phyloP scores from a whole-genome alignment of 345 rosid genomes.

The Eucalyptus paniculata region DNA sequence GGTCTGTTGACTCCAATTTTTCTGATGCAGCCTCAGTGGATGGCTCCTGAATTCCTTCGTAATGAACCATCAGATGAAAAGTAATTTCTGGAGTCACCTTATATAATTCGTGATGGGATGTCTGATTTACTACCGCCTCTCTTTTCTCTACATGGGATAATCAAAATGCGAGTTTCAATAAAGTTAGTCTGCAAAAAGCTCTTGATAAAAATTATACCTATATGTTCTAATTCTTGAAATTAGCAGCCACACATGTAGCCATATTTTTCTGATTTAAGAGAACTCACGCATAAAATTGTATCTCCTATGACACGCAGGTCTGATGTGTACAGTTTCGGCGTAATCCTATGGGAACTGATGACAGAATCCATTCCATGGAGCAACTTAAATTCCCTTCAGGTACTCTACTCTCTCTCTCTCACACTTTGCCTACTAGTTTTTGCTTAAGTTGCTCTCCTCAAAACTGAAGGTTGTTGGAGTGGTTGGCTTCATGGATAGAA shows the following conservation, averaged over 20 bases:
- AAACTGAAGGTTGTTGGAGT: conserved; percentile 57
- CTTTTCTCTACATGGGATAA: not conserved
- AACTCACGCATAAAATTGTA: not conserved
- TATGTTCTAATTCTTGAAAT: not conserved
- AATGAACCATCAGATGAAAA: conserved; percentile 87
- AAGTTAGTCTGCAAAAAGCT: not conserved
- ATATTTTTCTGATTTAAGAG: not conserved
- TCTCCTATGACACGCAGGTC: conserved; percentile 28
- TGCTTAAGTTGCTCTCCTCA: not conserved
- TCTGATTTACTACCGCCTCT: not conserved
- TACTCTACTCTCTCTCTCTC: not conserved
- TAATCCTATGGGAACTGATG: conserved; percentile 80
- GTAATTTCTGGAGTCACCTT: conserved; percentile 11
- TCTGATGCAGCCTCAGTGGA: conserved; percentile 82
- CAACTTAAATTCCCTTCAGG: conserved; percentile 67
- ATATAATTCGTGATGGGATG: not conserved
- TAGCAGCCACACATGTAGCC: not conserved
- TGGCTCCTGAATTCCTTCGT: conserved; percentile 94
- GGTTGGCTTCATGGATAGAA: conserved; percentile 90
- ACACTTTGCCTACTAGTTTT: not conserved
- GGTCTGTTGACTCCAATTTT: not conserved
- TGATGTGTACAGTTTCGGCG: conserved; percentile 84
- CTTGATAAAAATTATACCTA: not conserved
- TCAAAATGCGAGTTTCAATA: not conserved
- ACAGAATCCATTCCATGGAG: conserved; percentile 75